phyloP scores from a whole-genome alignment of 768 basidiomycete species.

The Phanerodontia chrysosporium region DNA sequence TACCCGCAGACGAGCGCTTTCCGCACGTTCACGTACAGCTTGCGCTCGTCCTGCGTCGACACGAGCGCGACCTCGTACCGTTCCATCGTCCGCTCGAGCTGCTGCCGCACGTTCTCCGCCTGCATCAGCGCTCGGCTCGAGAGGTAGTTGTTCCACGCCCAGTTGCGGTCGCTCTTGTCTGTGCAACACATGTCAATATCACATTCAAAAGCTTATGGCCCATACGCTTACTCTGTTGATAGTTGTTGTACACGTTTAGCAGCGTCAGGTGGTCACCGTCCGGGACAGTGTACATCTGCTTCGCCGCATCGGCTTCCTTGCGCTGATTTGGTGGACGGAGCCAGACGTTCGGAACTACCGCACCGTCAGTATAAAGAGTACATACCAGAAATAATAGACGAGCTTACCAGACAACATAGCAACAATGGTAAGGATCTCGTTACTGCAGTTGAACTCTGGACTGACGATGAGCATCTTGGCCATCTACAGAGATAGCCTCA shows the following conservation, averaged over 20 bases:
- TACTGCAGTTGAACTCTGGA: conserved; percentile 93
- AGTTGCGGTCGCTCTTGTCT: conserved; percentile 79
- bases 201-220: neutral
- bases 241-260: conserved; percentile 93
- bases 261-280: conserved; percentile 96
- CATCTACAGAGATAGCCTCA: conserved; percentile 45
- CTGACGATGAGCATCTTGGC: conserved; percentile 93
- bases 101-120: conserved; percentile 90
- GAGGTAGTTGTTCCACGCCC: conserved; percentile 90
- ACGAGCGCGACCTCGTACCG: conserved; percentile 77
- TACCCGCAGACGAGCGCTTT: conserved; percentile 87
- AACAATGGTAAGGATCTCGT: conserved; percentile 91
- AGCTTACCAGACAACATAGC: conserved; percentile 89
- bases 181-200: neutral
- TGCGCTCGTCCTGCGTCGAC: conserved; percentile 50
- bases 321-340: conserved; percentile 83
- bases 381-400: neutral
- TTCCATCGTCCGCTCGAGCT: conserved; percentile 90
- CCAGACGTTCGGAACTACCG: conserved; percentile 88
- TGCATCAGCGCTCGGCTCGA: conserved; percentile 79
- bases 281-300: conserved; percentile 82
- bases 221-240: conserved; percentile 67
- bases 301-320: conserved; percentile 90
- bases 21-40: conserved; percentile 67
- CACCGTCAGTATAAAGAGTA: neutral